Evolutionary conservation across 371 early-diverging fungal genomes (phyloP), one percentile per base, ranked within the genome.

Genomic region (Syncephalastrum monosporum): DNA sequence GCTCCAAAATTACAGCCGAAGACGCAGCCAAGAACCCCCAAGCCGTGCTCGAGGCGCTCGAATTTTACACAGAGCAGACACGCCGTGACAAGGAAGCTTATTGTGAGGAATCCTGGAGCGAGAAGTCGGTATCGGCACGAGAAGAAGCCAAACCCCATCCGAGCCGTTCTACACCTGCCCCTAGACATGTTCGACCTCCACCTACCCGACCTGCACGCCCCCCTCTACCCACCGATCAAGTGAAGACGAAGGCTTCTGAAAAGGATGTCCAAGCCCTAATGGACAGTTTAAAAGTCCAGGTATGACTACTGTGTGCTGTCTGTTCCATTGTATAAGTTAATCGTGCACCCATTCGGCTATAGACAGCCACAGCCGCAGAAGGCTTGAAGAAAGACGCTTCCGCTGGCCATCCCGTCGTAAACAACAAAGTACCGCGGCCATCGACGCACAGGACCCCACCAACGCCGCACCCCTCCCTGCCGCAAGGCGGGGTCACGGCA

Each of bases 21-120:
- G 97, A 97, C 73, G 94, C 93, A 56, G 86, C 89, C 44, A 92
- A 92, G 72, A 92, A 97, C 67, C 97, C 97, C 16, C 95, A 96
- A 72, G 95, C 96, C 21, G 96, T 97, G 44, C 75, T 97, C 47
- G 95, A 96, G 68, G 96, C 95, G 17, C 82, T 96, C 27, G 94
- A 95, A 64, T 97, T 96, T 65, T 95, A 96, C 70, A 93, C 96
- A 1, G 94, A 93, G 63, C 83, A 83, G 57, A 82, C 79, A 43
- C 79, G 79, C 55, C 56, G 78, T 42, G 79, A 83, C 38, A 72
- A 74, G 38, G 79, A 74, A 46, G 81, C 78, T 50, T 79, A 80
- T 56, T 81, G 76, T 21, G 63, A 60, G 2, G 38, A 33, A 1
- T 10, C 38, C 38, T 33, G 38, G 54, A 33, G 10, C 12, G 50